Base-by-base conservation (phyloP, 345 rosid genomes). In the Litchi chinensis region DNA sequence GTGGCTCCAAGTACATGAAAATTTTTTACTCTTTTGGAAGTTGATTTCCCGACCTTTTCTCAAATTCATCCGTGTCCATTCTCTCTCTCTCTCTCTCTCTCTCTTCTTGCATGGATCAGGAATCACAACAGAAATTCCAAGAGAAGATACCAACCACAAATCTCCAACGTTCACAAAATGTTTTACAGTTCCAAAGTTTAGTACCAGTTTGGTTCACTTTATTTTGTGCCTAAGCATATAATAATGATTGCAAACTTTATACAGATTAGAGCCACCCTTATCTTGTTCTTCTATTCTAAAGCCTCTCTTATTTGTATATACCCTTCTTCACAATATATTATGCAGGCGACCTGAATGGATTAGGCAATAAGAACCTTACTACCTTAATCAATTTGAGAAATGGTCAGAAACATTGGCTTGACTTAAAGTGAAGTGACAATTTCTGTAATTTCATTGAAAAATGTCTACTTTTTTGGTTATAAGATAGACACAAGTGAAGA, bases 21-120 rank as follows among this genome's bases (percentile, higher is more conserved):
- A 56, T 18, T 66, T 68, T 39, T 46, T 10, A 60, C 21, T 19
- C 0, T n/a, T 54, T 18, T 41, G 18, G 43, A 65, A 56, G 77
- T 50, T 75, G 24, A 7, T 11, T 10, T 71, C 65, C 66, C 62
- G 48, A 52, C 75, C 62, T 70, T 70, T 74, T 52, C 70, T 40
- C 54, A 52, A 8, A 40, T 12, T 52, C 68, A 8, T 72, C 65
- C 26, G 50, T 4, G 54, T 5, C 52, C 76, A 59, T 5, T 50
- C 57, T 2, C 65, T 19, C 60, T 22, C 18, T 21, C 6, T 26
- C 1, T 26, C 28, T 2, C 65, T 19, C 60, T 22, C 18, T 21
- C 6, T 26, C 1, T 26, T 1, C 28, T 26, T 26, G 28, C 28
- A 26, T 26, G 28, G 28, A 26, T 26, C 28, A 26, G 28, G 28